A percentile compares a stretch with the other conserved stretches of the same genome.
Conservation (phyloP, 768 basidiomycete genomes). For the Pleurotus sapidus region DNA sequence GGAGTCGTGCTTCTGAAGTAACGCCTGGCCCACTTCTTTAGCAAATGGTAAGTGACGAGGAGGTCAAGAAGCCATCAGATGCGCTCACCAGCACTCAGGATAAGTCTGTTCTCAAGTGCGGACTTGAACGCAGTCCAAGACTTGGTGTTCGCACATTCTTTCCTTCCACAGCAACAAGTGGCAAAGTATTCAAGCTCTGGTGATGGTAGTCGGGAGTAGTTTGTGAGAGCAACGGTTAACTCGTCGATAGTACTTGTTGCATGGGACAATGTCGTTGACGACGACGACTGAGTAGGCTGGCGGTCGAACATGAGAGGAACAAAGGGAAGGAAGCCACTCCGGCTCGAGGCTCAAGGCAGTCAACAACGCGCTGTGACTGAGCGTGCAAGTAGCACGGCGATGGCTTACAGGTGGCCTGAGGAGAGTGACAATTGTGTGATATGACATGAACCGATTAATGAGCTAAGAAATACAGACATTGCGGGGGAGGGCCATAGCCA, state of each 20-base stretch:
- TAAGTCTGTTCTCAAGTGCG: slow-evolving; percentile 72
- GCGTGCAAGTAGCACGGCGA: neutral
- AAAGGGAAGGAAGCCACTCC: neutral
- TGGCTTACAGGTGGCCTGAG: neutral
- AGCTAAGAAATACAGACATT: neutral
- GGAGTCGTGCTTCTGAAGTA: slow-evolving; percentile 83
- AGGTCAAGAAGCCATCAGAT: neutral
- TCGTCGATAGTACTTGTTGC: slow-evolving; percentile 72
- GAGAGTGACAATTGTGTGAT: neutral
- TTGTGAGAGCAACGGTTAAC: slow-evolving; percentile 67
- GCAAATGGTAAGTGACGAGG: slow-evolving; percentile 2
- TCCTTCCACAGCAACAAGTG: slow-evolving; percentile 64
- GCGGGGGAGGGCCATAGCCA: neutral
- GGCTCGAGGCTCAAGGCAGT: neutral
- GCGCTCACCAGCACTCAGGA: slow-evolving; percentile 79
- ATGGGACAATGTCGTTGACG: slow-evolving; percentile 47
- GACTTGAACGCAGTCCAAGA: slow-evolving; percentile 65
- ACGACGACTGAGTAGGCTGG: slow-evolving; percentile 22
- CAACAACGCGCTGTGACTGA: neutral
- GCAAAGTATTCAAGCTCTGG: slow-evolving; percentile 57
- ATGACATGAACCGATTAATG: neutral
- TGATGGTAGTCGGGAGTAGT: slow-evolving; percentile 72
- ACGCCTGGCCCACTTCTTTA: slow-evolving; percentile 85
- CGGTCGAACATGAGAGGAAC: slow-evolving; percentile 5
- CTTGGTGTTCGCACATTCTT: slow-evolving; percentile 62